Base-by-base conservation (phyloP, 164 flowering plant genomes). In the Stephania yunnanensis region DNA sequence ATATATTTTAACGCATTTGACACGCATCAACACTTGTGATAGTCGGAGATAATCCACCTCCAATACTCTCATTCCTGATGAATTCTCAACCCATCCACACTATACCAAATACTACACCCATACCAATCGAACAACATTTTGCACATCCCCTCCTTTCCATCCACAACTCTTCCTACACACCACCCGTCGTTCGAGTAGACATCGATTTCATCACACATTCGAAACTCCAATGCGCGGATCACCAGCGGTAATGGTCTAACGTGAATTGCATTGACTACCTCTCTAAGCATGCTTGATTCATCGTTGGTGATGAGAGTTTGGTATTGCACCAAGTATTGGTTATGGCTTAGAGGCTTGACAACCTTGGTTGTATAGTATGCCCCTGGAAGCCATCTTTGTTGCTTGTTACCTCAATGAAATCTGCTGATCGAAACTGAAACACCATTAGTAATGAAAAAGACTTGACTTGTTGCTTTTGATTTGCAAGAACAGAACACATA, bases 131-230 rank as follows among this genome's bases (percentile, higher is more conserved):
- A 79, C 10, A 67, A 75, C 0, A 79, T 78, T 10, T 6, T 29
- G 42, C 67, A 72, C 17, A 6, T n/a, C 0, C 65, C 9, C 42
- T 36, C 42, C 42, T 17, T 11, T 42, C 22, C 53, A 0, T 46
- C 48, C n/a, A 30, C 68, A 10, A 71, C 58, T 55, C 17, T 55
- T 25, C 73, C 78, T 10, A 71, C 70, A 78, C 81, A 79, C 81
- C 81, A 79, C 5, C 81, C 81, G 58, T 79, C 81, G 36, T 75
- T 79, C 20, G 67, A 72, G n/a, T 36, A 75, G 2, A 29, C 81
- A 68, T 79, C 81, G 10, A 79, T 72, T 8, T 12, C 20, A 29
- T 75, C 78, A 6, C 44, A 58, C 10, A 66, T 0, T 6, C 22
- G 22, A 22, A 66, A 79, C 12, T 50, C 29, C 13, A 46, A 12